Base-by-base conservation (phyloP, 306 rosid genomes). In the Corylus americana region DNA sequence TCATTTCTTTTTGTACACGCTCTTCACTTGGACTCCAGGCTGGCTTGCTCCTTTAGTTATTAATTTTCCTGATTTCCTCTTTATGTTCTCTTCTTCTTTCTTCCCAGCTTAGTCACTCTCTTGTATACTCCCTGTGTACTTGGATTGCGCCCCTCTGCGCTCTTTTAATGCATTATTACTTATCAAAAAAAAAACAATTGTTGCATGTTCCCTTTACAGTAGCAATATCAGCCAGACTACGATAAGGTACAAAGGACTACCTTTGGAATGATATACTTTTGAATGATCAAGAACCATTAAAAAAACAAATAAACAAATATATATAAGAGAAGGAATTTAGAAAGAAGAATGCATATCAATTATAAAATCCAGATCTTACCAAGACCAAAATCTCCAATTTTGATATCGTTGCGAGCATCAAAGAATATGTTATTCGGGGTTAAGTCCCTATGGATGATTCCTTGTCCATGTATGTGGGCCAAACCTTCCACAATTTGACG, bases 401-500 rank as follows among this genome's bases (percentile, higher is more conserved):
- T 94, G 77, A 94, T 90, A 78, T 94, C 97, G 69, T 91, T 92
- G 73, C 98, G 95, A 9, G 98, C 97, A 91, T 94, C 97, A 89
- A 94, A 94, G 82, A 94, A 94, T 78, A 94, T 94, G 88, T 94
- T 94, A 77, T 20, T 94, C 12, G 97, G 98, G 49, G 98, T 94
- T 77, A 94, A 89, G 84, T 94, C 98, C 70, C 98, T 95, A 83
- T 94, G 98, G 75, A 94, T 92, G 85, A 94, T 94, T 87, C 98
- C 98, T 75, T 94, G 97, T 70, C 92, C 95, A 57, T 94, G 98
- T 87, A 94, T 94, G 89, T 94, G 98, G 74, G 82, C 97, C 90
- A 94, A 86, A 77, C 98, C 98, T 85, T 94, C 98, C 85, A 94
- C 97, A 82, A 92, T 94, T 91, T 94, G 98, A 78, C 97, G 97